phyloP scores from a whole-genome alignment of 768 basidiomycete species.

The Naematelia encephala region DNA sequence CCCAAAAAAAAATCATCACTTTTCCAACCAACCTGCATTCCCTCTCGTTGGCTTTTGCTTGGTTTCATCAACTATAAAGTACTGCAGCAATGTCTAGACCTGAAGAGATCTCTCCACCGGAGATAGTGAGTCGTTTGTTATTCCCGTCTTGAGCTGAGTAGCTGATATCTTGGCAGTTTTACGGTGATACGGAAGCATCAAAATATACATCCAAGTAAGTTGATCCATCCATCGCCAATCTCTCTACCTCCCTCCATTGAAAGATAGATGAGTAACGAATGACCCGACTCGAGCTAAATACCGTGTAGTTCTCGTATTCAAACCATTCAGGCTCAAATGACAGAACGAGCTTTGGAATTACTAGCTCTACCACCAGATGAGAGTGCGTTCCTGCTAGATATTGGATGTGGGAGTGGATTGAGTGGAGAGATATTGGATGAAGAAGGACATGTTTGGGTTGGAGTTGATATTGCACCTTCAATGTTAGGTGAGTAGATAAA shows the following conservation, averaged over 20 bases:
- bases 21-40: background rate
- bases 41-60: too few relatives aligned
- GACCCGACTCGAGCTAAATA: too few relatives aligned
- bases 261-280: background rate
- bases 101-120: constrained; percentile 81
- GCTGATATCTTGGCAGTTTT: constrained; percentile 65
- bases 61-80: background rate
- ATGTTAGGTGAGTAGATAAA: constrained; percentile 78
- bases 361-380: constrained; percentile 74
- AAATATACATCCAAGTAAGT: constrained; percentile 94
- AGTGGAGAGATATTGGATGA: constrained; percentile 96
- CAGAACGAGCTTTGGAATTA: constrained; percentile 87
- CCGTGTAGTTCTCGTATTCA: constrained; percentile 79
- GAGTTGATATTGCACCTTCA: constrained; percentile 89
- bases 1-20: background rate
- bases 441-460: constrained; percentile 87
- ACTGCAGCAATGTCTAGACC: constrained; percentile 70
- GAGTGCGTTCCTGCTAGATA: constrained; percentile 83
- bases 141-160: background rate
- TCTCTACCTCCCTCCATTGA: constrained; percentile 4
- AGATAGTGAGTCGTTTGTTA: constrained; percentile 64
- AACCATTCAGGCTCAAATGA: constrained; percentile 96
- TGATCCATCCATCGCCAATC: too few relatives aligned
- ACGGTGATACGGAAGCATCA: constrained; percentile 89
- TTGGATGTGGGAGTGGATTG: constrained; percentile 95